Evolutionary conservation across 2,329 filamentous ascomycete genomes (phyloP), one percentile per base, ranked within the genome.

Genomic region (Lachnellula hyalina): DNA sequence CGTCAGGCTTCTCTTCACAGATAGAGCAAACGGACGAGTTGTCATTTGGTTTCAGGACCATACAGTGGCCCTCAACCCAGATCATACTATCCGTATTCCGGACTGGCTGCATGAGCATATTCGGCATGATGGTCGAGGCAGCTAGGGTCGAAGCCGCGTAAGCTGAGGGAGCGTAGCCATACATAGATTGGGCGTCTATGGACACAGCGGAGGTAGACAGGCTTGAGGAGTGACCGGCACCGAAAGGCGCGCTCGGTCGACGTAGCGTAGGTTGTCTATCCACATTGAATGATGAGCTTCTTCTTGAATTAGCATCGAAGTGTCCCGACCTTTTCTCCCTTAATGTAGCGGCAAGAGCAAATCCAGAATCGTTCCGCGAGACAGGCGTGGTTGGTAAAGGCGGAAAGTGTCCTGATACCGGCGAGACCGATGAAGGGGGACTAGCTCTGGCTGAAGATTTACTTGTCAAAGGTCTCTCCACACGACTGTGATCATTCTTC

Each of bases 261-360:
- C 89, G 82, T 19, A 86, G 72, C 0, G 85, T 83, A 38, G 79
- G 79, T 62, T 85, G 80, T 69, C 84, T 85, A 63, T 90, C 89
- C 67, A 92, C 78, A 32, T 87, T 89, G 71, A 96, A 95, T 1
- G 92, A 96, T n/a, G 92, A 96, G 74, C 92, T 96, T 61, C 93
- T 84, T 56, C 92, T 83, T n/a, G 87, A 87, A 61, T 77, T 80
- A 75, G 59, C 73, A 54, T 87, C 83, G 63, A 97, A 96, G 69
- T 96, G 90, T 1, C 89, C 92, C 3, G 94, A 97, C 50, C 93
- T 84, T 75, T 97, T 99, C 73, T 97, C 94, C 34, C 91, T 85
- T 54, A 99, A 76, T 4, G 90, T 96, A 17, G 89, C 84, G 59
- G 92, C 86, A 53, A 96, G 76, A 36, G 90, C 89, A 71, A 94